Percentiles rank a stretch among this genome's conserved stretches.
Conservation (phyloP, 2,329 filamentous ascomycete genomes). For the Orbilia blumenaviensis region DNA sequence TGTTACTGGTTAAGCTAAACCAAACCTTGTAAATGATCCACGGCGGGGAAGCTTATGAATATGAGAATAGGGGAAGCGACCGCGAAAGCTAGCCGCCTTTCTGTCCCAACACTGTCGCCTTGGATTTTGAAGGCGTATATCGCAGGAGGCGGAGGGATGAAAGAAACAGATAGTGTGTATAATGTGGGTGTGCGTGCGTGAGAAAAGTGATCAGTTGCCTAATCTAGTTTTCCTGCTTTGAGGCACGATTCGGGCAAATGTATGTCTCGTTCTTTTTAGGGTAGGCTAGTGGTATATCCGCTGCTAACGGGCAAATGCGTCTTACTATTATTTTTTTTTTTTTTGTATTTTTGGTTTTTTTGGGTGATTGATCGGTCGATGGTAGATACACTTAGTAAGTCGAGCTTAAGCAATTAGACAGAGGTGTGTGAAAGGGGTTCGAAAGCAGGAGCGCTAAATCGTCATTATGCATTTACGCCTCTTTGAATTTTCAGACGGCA, state of each 20-base stretch:
- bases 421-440: neutral
- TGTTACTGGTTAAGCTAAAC: too few relatives aligned
- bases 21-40: constrained; percentile 10
- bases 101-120: neutral
- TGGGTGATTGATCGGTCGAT: neutral
- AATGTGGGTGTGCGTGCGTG: neutral
- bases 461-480: constrained; percentile 35
- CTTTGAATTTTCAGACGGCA: too few relatives aligned
- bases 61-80: neutral
- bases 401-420: neutral
- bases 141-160: neutral
- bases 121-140: neutral
- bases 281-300: too few relatives aligned
- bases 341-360: too few relatives aligned
- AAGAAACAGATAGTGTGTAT: constrained; percentile 2
- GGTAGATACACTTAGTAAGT: neutral
- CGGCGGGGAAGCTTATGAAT: neutral
- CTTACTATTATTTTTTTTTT: too few relatives aligned
- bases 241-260: neutral
- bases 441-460: constrained; percentile 14
- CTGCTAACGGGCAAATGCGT: neutral
- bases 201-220: constrained; percentile 5
- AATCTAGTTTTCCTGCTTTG: neutral
- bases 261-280: too few relatives aligned
- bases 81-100: neutral